Percentiles rank a stretch among this genome's conserved stretches.
These are phyloP conservation scores for Backusella parvicylindrica DNA, from an alignment of 192 early-diverging fungal genomes.

Conservation along the genomic window DNA sequence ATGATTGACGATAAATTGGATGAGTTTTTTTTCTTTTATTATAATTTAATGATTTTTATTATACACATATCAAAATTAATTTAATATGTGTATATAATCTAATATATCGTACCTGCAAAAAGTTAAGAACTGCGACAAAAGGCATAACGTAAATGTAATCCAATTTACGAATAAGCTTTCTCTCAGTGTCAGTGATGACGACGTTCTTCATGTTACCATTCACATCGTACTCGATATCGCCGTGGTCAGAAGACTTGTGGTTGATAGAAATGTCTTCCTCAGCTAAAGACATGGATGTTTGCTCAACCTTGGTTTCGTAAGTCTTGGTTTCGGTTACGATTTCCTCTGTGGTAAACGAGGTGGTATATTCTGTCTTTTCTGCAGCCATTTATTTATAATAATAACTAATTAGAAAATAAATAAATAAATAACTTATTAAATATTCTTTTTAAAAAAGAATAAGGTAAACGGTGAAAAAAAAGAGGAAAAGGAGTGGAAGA, in stretches of 20 bases:
- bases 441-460: not conserved
- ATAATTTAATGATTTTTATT: not conserved
- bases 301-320: not conserved
- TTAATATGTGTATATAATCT: too few relatives aligned
- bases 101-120: slow-evolving; percentile 19
- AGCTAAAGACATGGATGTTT: slow-evolving; percentile 1
- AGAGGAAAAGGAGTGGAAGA: not conserved
- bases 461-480: too few relatives aligned
- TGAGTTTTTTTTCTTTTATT: not conserved
- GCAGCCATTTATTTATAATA: slow-evolving; percentile 6
- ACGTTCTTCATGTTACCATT: not conserved
- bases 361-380: slow-evolving; percentile 7
- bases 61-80: too few relatives aligned
- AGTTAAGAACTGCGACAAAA: slow-evolving; percentile 18
- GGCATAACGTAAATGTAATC: slow-evolving; percentile 29
- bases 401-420: too few relatives aligned
- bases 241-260: not conserved
- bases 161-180: slow-evolving; percentile 2
- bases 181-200: not conserved
- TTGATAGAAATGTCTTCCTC: not conserved
- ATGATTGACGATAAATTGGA: not conserved
- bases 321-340: not conserved
- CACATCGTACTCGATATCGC: not conserved
- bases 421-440: not conserved
- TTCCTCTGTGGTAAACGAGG: slow-evolving; percentile 3